Evolutionary conservation across 208 protist species (phyloP).

Genomic region (Phytomonas sp.): DNA sequence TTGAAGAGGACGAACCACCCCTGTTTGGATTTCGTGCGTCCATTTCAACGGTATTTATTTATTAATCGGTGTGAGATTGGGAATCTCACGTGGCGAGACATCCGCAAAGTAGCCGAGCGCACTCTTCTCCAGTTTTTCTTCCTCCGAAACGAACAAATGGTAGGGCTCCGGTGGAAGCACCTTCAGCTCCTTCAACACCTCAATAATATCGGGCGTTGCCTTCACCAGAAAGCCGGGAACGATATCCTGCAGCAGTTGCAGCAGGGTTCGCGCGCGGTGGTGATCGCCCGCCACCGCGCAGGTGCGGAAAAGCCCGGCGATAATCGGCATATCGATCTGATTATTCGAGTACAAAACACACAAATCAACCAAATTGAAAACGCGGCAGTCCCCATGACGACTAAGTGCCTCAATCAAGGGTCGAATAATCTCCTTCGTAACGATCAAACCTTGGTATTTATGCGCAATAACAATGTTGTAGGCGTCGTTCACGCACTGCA

Average conservation of each 20-base stretch:
- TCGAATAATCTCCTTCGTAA: conserved; percentile 53
- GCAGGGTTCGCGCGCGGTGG: conserved; percentile 65
- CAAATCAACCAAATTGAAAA: conserved; percentile 82
- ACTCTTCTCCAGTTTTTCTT: conserved; percentile 27
- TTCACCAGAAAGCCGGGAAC: conserved; percentile 74
- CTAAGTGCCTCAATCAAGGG: conserved; percentile 56
- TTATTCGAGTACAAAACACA: conserved; percentile 77
- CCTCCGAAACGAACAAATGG: conserved; percentile 49
- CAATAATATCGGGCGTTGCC: conserved; percentile 32
- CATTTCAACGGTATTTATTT: background rate
- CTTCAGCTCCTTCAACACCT: conserved; percentile 53
- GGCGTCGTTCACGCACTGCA: conserved; percentile 62
- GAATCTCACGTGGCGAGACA: conserved; percentile 17
- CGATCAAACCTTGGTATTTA: conserved; percentile 81
- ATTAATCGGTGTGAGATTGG: background rate
- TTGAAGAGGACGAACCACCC: background rate
- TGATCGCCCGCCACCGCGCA: conserved; percentile 72
- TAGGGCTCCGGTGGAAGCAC: conserved; percentile 36
- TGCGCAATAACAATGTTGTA: conserved; percentile 78
- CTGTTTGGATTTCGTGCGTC: background rate
- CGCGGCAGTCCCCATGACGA: conserved; percentile 64
- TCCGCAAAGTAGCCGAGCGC: conserved; percentile 17
- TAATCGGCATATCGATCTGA: conserved; percentile 59
- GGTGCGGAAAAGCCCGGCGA: conserved; percentile 63
- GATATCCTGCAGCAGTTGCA: conserved; percentile 65